Evolutionary conservation across 495 filamentous ascomycete genomes (phyloP).

Genomic region (Hypoxylon lenormandii): DNA sequence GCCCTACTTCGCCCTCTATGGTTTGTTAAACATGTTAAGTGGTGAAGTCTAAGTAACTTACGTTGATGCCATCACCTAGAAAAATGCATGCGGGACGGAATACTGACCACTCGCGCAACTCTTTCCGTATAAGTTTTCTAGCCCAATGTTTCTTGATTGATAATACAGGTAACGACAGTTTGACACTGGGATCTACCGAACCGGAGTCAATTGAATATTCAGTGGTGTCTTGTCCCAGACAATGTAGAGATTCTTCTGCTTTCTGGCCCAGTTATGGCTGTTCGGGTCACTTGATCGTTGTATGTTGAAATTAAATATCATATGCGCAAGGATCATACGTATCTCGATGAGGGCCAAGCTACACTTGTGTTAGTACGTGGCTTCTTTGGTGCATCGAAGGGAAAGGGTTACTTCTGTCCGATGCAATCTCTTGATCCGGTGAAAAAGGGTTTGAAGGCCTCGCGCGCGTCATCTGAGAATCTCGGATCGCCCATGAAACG

Average conservation of each 20-base stretch:
- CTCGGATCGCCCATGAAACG: slow-evolving; percentile 5
- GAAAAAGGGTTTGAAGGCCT: slow-evolving; percentile 36
- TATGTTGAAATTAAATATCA: slow-evolving; percentile 33
- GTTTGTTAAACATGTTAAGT: no score
- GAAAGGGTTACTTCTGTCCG: slow-evolving; percentile 22
- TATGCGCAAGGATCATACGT: slow-evolving; percentile 30
- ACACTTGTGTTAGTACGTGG: background rate
- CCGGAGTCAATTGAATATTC: slow-evolving; percentile 44
- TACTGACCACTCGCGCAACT: no score
- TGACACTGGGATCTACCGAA: background rate
- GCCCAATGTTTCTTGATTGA: no score
- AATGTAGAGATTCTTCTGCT: slow-evolving; percentile 35
- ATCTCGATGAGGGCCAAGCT: slow-evolving; percentile 34
- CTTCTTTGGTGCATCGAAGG: background rate
- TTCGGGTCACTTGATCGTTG: slow-evolving; percentile 13
- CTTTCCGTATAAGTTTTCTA: no score
- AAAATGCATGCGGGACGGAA: no score
- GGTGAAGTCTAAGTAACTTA: no score
- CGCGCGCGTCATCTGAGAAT: slow-evolving; percentile 22
- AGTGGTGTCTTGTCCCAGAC: slow-evolving; percentile 47
- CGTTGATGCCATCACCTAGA: no score
- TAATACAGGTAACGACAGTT: background rate
- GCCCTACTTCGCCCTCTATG: no score
- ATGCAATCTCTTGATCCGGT: slow-evolving; percentile 37
- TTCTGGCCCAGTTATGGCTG: slow-evolving; percentile 24